phyloP scores from a whole-genome alignment of 306 rosid species.

The Vigna hirtella region DNA sequence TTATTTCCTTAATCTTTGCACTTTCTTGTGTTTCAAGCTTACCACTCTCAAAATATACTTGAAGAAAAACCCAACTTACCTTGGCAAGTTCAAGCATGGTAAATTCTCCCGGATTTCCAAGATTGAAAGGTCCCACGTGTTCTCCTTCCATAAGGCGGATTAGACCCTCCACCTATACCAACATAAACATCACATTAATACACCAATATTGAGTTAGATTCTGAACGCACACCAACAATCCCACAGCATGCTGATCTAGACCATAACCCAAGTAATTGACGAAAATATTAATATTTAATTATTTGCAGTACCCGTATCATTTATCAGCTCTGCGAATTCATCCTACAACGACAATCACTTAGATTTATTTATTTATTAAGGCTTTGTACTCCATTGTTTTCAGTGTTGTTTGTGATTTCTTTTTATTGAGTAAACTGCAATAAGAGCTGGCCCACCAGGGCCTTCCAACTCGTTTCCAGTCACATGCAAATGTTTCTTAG shows the following conservation, averaged over 20 bases:
- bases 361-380: background rate
- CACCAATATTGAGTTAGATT: constrained; percentile 31
- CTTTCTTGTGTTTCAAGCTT: background rate
- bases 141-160: constrained; percentile 99
- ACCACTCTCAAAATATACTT: background rate
- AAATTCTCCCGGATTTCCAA: constrained; percentile 98
- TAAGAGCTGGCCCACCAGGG: constrained; percentile 39
- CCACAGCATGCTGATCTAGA: constrained; percentile 10
- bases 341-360: constrained; percentile 21
- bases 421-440: constrained; percentile 20
- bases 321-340: constrained; percentile 28
- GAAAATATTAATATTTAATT: background rate
- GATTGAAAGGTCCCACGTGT: constrained; percentile 98
- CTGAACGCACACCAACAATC: constrained; percentile 17
- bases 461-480: constrained; percentile 35
- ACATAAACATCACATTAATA: constrained; percentile 38
- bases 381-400: constrained; percentile 27
- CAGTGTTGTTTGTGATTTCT: constrained; percentile 3
- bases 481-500: constrained; percentile 48
- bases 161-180: constrained; percentile 88
- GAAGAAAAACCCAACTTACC: constrained; percentile 53
- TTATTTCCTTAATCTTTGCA: background rate
- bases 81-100: constrained; percentile 99
- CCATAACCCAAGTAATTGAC: constrained; percentile 7
- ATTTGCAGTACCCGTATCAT: constrained; percentile 37